Base-by-base conservation (phyloP, 345 rosid genomes). In the Arabidopsis arenosa region DNA sequence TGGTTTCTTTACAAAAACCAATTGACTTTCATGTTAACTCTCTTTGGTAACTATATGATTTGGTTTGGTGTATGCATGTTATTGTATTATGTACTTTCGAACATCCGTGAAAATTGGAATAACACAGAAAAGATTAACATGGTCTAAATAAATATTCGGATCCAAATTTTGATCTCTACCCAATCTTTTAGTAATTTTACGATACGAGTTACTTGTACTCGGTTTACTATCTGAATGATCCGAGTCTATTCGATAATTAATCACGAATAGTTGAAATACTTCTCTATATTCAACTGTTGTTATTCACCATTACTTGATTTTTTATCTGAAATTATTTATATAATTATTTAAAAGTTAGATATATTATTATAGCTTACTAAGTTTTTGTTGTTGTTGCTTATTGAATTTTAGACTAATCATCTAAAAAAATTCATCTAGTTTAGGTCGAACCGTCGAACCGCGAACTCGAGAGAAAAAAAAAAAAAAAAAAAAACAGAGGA, bases 361-460 rank as follows among this genome's bases (percentile, higher is more conserved):
- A 28, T 2, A 2, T 28, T 26, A 26, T 26, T 26, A 26, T 3
- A 26, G 28, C 28, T 26, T 26, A 26, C 28, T 1, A 26, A n/a
- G n/a, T n/a, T 26, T 26, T 26, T 26, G 28, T 28, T 28, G 2
- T 28, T 28, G 2, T 28, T 28, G 30, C 30, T 28, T 28, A 28
- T 2, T 28, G 30, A 28, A 28, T 28, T 28, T 28, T 28, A 28
- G 30, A 28, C 30, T 28, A 28, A 28, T 28, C 30, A 2, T 28
- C 4, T 28, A 5, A n/a, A 14, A 45, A 13, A 0, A 6, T 0
- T n/a, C n/a, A 1, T 21, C 15, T 15, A 47, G 18, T 56, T 70
- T 48, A 26, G 60, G 68, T 36, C 39, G 60, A 72, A 60, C 48
- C 48, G 68, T 36, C 39, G 60, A 72, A 60, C 48, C 48, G 48